Conservation (phyloP, 768 basidiomycete species). For the Podaxis sp. region DNA sequence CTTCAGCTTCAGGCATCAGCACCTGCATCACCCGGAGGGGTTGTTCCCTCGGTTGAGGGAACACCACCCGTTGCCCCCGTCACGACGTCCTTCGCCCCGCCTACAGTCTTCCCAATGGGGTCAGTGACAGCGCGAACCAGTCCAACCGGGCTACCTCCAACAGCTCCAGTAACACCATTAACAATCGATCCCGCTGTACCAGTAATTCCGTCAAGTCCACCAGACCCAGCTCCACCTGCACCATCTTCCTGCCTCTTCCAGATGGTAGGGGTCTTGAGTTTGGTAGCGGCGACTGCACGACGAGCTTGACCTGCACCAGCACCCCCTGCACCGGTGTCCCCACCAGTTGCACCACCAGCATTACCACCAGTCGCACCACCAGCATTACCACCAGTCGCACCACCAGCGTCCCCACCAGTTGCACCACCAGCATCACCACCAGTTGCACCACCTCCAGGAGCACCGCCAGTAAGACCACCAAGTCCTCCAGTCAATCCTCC, state of each 20-base stretch:
- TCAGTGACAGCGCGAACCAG: not conserved
- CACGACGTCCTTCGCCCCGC: not conserved
- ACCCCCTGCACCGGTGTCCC: no score
- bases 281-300: not conserved
- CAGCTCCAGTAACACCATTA: no score
- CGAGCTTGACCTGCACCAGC: no score
- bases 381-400: not conserved
- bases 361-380: not conserved
- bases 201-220: not conserved
- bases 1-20: not conserved
- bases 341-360: not conserved
- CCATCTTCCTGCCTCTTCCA: constrained; percentile 1
- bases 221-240: not conserved
- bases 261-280: not conserved
- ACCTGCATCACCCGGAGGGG: not conserved
- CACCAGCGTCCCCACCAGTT: not conserved
- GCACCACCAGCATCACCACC: not conserved
- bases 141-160: no score
- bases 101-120: not conserved
- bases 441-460: not conserved
- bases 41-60: no score
- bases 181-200: not conserved
- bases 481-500: not conserved
- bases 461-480: not conserved
- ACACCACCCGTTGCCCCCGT: not conserved